Evolutionary conservation across 2,329 filamentous ascomycete species (phyloP), one percentile per base, ranked within the genome.

Genomic region (Chaetomiaceae sp.): DNA sequence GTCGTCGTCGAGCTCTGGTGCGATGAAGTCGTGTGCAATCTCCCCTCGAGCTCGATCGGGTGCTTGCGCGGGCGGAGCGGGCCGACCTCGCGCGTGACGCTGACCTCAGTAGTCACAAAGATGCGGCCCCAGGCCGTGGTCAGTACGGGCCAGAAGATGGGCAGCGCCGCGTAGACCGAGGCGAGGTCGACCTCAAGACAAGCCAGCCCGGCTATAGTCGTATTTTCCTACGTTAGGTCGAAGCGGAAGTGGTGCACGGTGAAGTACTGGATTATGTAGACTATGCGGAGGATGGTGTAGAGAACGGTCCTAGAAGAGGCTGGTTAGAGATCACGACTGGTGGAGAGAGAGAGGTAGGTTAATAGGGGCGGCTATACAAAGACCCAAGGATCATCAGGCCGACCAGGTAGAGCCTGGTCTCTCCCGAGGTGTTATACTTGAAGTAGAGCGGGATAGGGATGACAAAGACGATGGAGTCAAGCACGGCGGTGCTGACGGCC

Each of bases 231-330:
- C n/a, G n/a, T n/a, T n/a, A n/a, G n/a, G n/a, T n/a, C 45, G 12
- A 44, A 44, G 21, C 20, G 44, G 33, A 46, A 46, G 34, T 35
- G 3, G 46, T 31, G 2, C n/a, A 25, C 17, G 34, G 42, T 13
- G 46, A 50, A 27, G 20, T 41, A 5, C 21, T 27, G 13, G 7
- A 41, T 17, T 5, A 41, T 23, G 46, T 31, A 53, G 30, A 50
- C 39, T 23, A 50, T 42, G 3, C 51, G 41, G 19, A 19, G 23
- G 35, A 50, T 53, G 14, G 51, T 44, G 45, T 46, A 53, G n/a
- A 39, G 21, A 21, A 49, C 50, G 20, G 48, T 20, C 3, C 51
- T 50, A 4, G 5, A 16, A 12, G 6, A 14, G 9, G 4, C 4
- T 38, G 8, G 27, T 30, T 17, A 39, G n/a, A n/a, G n/a, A 33